Evolutionary conservation across 78 protist genomes (phyloP), one percentile per base, ranked within the genome.

Genomic region (Protostelium mycophagum): DNA sequence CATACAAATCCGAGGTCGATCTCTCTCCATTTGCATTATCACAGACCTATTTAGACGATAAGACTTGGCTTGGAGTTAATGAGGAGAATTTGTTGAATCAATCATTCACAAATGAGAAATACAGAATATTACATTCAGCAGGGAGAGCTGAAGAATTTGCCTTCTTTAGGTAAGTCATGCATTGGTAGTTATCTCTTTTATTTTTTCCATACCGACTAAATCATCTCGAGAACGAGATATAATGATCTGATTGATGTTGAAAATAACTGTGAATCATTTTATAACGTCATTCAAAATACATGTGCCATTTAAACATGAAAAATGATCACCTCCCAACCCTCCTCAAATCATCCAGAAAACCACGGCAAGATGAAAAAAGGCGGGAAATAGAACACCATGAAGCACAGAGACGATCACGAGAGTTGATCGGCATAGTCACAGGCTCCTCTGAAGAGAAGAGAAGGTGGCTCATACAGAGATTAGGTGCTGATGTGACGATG

Each of bases 41-140:
- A 16, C 73, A 51, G 16, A 51, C 73, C 31, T 51, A 51, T 86
- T 90, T 92, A 38, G 94, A 92, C 87, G 94, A 92, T 83, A 92
- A 92, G 34, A 92, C 90, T 28, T 92, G 94, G 94, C 51, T 92
- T 25, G 94, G 91, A 35, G 90, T 92, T 87, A 91, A 91, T 28
- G 94, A 92, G 63, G 94, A 87, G 37, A 92, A 92, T 86, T 39
- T 92, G 38, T 92, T 92, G 91, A 92, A 92, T 85, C 91, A 92
- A 51, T 92, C 94, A 89, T 92, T 92, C 85, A 88, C 94, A 1
- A 92, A 90, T 63, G 94, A 92, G 85, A 92, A 92, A 88, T 92
- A 92, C 63, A 90, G 90, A 87, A 92, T 92, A 90, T 63, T 92
- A 23, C 94, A 92, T 92, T 28, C 92, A 88, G 31, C 91, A 89